These are phyloP conservation scores for Lachancea cidri DNA, from an alignment of 805 yeast genomes.

Conservation along the genomic window DNA sequence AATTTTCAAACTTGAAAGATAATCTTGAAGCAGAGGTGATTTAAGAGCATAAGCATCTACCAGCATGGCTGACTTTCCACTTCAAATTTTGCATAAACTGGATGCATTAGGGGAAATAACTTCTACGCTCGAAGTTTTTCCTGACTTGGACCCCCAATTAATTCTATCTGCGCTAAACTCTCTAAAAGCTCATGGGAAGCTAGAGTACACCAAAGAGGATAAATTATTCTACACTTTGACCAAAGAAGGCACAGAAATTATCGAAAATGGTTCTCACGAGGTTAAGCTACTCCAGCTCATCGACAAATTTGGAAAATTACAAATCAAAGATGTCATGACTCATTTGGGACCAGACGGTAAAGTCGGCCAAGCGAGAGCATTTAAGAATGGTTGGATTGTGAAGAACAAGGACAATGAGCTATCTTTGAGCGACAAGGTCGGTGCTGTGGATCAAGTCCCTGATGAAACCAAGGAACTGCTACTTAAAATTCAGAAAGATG, in stretches of 20 bases:
- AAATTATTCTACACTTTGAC: constrained; percentile 71
- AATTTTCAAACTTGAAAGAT: background rate
- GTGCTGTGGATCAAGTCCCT: constrained; percentile 35
- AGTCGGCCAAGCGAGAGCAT: constrained; percentile 95
- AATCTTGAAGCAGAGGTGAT: background rate
- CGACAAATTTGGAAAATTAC: constrained; percentile 70
- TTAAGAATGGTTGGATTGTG: constrained; percentile 93
- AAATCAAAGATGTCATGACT: constrained; percentile 63
- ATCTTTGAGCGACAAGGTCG: constrained; percentile 49
- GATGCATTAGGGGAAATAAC: constrained; percentile 57
- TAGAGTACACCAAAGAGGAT: constrained; percentile 67
- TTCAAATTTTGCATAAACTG: constrained; percentile 57
- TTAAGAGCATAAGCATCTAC: background rate
- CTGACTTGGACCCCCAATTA: constrained; percentile 55
- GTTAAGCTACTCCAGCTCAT: constrained; percentile 73
- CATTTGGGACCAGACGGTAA: constrained; percentile 80
- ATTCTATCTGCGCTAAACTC: constrained; percentile 84
- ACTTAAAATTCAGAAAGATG: constrained; percentile 40
- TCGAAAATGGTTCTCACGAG: constrained; percentile 85
- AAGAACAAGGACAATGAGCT: constrained; percentile 77
- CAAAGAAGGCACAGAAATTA: constrained; percentile 75
- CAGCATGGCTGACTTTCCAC: constrained; percentile 66
- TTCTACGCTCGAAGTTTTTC: constrained; percentile 66
- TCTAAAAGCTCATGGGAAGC: constrained; percentile 76
- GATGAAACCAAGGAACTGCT: constrained; percentile 68